These are phyloP conservation scores for Nematodospora anomalae DNA, from an alignment of 1,139 yeast genomes.

Conservation along the genomic window DNA sequence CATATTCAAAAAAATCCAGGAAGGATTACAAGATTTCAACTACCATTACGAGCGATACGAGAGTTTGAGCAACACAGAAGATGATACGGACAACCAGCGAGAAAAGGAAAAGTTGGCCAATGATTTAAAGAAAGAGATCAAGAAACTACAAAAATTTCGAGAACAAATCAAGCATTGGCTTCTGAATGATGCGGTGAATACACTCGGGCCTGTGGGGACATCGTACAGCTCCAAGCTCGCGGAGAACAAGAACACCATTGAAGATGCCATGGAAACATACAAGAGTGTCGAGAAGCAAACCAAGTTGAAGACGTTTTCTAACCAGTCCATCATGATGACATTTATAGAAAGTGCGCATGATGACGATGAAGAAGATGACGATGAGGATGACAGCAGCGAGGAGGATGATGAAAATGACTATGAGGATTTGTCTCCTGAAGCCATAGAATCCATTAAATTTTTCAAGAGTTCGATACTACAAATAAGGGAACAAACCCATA, in stretches of 20 bases:
- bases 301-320: constrained; percentile 47
- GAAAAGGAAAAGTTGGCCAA: constrained; percentile 93
- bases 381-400: constrained; percentile 12
- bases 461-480: constrained; percentile 33
- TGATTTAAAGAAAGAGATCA: constrained; percentile 93
- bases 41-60: constrained; percentile 49
- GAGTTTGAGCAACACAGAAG: constrained; percentile 35
- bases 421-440: constrained; percentile 34
- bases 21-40: constrained; percentile 82
- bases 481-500: constrained; percentile 36
- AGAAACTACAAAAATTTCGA: constrained; percentile 88
- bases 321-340: constrained; percentile 49
- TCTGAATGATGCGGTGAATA: constrained; percentile 46
- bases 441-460: constrained; percentile 34
- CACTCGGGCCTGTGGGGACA: constrained; percentile 35
- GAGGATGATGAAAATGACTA: constrained; percentile 16
- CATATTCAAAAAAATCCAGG: constrained; percentile 89
- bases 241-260: constrained; percentile 44
- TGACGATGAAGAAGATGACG: constrained; percentile 15
- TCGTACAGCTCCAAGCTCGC: constrained; percentile 30
- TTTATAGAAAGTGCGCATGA: constrained; percentile 34
- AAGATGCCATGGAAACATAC: constrained; percentile 51
- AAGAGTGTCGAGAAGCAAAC: constrained; percentile 48
- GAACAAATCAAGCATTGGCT: constrained; percentile 96
- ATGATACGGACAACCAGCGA: constrained; percentile 79